Base-by-base conservation (phyloP, 371 early-diverging fungal genomes). In the Thermomucor indicae-seudaticae region DNA sequence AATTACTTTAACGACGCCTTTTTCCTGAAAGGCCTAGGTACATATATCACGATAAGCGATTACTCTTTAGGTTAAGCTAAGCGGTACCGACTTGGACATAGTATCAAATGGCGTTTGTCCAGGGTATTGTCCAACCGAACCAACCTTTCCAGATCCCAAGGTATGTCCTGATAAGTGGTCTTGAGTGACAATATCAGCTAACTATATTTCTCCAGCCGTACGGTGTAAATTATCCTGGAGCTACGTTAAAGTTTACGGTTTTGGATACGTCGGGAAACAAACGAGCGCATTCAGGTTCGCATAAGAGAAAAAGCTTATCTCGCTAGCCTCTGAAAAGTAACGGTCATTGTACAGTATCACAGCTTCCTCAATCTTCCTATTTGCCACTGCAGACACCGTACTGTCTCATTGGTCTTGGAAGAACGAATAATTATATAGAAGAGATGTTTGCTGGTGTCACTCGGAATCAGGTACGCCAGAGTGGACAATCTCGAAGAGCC, bases 351-450 rank as follows among this genome's bases (percentile, higher is more conserved):
- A 22, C 55, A 80, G 84, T 88, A 5, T 80, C 87, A 0, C 96
- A 95, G 62, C 64, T 88, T 25, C 78, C 91, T 1, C 91, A 91
- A 53, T 75, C 90, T 2, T 77, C 83, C 6, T 93, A 93, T 65
- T 57, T 81, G 30, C 57, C 87, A 1, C 62, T 93, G 7, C 79
- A 81, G n/a, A 81, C 89, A n/a, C 94, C 95, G 0, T 92, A 91
- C 35, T 80, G 80, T 19, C 68, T 91, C 4, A 83, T 93, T 57
- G 96, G 96, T 4, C 78, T 96, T 3, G 95, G 95, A 0, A 69
- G 96, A 51, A 96, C 95, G 2, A 96, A 95, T 66, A 95, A 94
- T 53, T 95, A 96, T 67, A 87, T 96, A 3, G 93, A 94, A 54
- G 86, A 87, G 45, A 72, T 96, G 65, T 89, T 88, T 64, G 94